Percentiles rank a stretch among this genome's conserved stretches.
These are phyloP conservation scores for Lophiostoma macrostomum DNA, from an alignment of 495 filamentous ascomycete genomes.

Conservation along the genomic window DNA sequence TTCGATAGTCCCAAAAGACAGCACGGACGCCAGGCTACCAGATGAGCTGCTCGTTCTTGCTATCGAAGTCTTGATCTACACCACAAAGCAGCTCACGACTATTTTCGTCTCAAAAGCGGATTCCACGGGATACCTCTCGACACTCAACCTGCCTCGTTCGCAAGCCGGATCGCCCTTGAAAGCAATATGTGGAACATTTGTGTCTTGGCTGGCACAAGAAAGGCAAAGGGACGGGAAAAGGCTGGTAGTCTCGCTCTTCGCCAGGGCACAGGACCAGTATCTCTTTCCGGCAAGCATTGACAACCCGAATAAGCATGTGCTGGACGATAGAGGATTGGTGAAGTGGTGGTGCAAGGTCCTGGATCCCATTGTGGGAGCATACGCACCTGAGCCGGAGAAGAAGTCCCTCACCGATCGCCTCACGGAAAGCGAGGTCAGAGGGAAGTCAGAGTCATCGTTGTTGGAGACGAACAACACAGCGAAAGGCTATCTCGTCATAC, in stretches of 20 bases:
- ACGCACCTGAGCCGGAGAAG: constrained; percentile 47
- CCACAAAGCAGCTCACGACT: constrained; percentile 73
- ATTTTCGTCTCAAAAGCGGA: constrained; percentile 97
- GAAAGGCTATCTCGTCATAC: constrained; percentile 79
- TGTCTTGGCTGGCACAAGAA: constrained; percentile 67
- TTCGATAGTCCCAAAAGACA: constrained; percentile 48
- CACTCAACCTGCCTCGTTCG: constrained; percentile 56
- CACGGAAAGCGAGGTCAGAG: constrained; percentile 5
- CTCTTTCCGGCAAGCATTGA: constrained; percentile 88
- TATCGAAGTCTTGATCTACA: constrained; percentile 65
- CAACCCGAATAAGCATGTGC: constrained; percentile 83
- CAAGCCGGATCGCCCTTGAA: constrained; percentile 66
- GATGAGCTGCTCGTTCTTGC: constrained; percentile 58
- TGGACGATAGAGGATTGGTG: constrained; percentile 83
- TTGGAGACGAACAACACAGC: constrained; percentile 41
- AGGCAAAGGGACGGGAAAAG: constrained; percentile 65
- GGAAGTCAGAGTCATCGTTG: not conserved
- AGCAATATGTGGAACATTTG: constrained; percentile 68
- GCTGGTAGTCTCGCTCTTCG: constrained; percentile 85
- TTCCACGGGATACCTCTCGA: constrained; percentile 81
- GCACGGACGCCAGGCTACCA: not conserved
- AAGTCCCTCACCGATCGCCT: constrained; percentile 32
- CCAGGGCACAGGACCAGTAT: constrained; percentile 88
- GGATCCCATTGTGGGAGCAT: constrained; percentile 63
- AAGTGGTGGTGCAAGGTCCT: constrained; percentile 92